Evolutionary conservation across 208 protist genomes (phyloP).

Genomic region (Trypanosoma rangeli): DNA sequence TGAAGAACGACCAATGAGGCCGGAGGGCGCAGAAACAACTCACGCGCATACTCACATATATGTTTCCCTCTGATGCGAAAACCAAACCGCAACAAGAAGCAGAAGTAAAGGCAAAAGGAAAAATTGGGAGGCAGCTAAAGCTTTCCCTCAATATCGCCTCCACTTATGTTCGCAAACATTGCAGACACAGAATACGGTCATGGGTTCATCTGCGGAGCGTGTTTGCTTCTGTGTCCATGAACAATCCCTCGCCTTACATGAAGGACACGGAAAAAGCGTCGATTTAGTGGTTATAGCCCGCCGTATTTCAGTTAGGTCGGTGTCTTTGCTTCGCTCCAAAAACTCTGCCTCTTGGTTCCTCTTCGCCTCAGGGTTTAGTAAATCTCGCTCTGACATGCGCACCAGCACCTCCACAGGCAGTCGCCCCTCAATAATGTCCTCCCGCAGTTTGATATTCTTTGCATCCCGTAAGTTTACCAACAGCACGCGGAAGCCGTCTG

Average conservation of each 20-base stretch:
- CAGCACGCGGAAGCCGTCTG: slow-evolving; percentile 72
- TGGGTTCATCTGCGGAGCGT: slow-evolving; percentile 97
- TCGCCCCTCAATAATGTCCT: slow-evolving; percentile 50
- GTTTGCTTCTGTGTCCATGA: slow-evolving; percentile 96
- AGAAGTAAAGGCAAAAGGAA: background rate
- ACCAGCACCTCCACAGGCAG: slow-evolving; percentile 76
- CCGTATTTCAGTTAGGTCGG: slow-evolving; percentile 70
- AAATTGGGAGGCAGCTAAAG: background rate
- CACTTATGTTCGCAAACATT: slow-evolving; percentile 86
- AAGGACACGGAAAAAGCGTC: slow-evolving; percentile 82
- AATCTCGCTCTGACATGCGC: slow-evolving; percentile 64
- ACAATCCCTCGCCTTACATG: slow-evolving; percentile 84
- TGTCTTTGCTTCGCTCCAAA: slow-evolving; percentile 74
- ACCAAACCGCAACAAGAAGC: background rate
- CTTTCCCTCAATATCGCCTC: slow-evolving; percentile 48
- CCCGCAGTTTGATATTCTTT: slow-evolving; percentile 65
- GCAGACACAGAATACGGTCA: slow-evolving; percentile 97
- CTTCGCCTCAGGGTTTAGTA: slow-evolving; percentile 78
- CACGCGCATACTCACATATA: background rate
- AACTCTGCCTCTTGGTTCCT: slow-evolving; percentile 62
- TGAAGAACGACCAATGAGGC: background rate
- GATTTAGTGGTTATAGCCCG: slow-evolving; percentile 71
- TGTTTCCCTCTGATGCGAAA: background rate
- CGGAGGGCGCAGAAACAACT: background rate
- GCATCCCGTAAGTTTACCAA: slow-evolving; percentile 64